Conservation (phyloP, 2,329 filamentous ascomycete species). For the Emmonsia crescens region DNA sequence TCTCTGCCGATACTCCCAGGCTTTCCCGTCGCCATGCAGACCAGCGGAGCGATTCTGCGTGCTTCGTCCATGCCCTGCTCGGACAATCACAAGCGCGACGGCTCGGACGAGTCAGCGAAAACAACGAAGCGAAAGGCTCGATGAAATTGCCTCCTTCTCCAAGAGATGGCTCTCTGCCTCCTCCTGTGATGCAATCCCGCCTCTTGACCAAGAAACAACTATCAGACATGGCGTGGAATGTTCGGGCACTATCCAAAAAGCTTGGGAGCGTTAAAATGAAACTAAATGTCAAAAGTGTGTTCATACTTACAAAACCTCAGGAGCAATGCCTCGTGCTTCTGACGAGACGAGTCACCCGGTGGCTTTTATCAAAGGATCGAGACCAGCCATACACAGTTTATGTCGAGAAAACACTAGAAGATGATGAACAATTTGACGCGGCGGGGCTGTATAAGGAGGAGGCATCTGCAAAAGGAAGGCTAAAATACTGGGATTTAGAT, state of each 20-base stretch:
- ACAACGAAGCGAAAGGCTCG: conserved; percentile 15
- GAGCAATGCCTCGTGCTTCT: conserved; percentile 69
- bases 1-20: conserved; percentile 32
- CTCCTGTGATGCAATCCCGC: conserved; percentile 49
- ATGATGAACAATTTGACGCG: conserved; percentile 63
- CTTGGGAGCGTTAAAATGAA: conserved; percentile 73
- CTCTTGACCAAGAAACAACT: conserved; percentile 90
- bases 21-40: conserved; percentile 25
- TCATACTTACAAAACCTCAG: conserved; percentile 84
- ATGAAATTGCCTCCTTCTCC: conserved; percentile 10
- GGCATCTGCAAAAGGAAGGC: conserved; percentile 42
- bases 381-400: conserved; percentile 63
- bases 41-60: conserved; percentile 38
- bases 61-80: conserved; percentile 52
- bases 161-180: conserved; percentile 17
- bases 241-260: conserved; percentile 77
- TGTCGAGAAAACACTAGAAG: conserved; percentile 64
- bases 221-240: conserved; percentile 93
- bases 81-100: conserved; percentile 20
- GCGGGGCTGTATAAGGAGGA: conserved; percentile 56
- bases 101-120: conserved; percentile 11
- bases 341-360: conserved; percentile 65
- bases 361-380: conserved; percentile 65
- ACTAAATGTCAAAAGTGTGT: conserved; percentile 70
- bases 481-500: conserved; percentile 74